Conservation (phyloP, 331 rosid genomes). For the Telfairia occidentalis region DNA sequence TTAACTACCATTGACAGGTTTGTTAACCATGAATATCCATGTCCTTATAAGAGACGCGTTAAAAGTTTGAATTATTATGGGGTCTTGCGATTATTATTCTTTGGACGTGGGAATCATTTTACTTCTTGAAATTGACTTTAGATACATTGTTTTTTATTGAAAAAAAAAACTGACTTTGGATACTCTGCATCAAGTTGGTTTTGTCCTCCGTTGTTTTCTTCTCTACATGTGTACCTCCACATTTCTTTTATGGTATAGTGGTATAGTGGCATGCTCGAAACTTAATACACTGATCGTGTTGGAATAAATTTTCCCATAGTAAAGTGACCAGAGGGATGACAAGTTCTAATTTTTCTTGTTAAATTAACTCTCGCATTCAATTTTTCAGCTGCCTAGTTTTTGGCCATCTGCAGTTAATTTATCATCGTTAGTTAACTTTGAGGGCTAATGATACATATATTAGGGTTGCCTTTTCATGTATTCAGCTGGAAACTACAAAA, state of each 20-base stretch:
- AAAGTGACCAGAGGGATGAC: neutral
- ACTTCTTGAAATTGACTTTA: neutral
- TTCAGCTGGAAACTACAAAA: neutral
- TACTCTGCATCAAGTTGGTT: neutral
- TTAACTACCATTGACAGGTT: neutral
- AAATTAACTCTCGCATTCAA: neutral
- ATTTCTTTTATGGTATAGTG: neutral
- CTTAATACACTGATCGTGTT: neutral
- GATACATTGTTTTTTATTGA: no score
- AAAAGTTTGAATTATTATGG: neutral
- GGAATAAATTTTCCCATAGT: neutral
- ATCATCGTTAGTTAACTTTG: neutral
- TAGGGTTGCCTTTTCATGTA: neutral
- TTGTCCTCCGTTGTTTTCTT: neutral
- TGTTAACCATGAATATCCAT: neutral
- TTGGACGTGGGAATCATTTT: neutral
- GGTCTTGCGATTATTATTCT: neutral
- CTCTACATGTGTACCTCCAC: neutral
- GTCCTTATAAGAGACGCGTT: neutral
- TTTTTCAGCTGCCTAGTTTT: neutral
- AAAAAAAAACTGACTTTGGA: neutral
- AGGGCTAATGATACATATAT: neutral
- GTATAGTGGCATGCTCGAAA: neutral
- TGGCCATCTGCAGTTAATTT: constrained; percentile 1
- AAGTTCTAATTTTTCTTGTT: neutral